Conservation (phyloP, 2,329 filamentous ascomycete species). For the Sporothrix luriei region DNA sequence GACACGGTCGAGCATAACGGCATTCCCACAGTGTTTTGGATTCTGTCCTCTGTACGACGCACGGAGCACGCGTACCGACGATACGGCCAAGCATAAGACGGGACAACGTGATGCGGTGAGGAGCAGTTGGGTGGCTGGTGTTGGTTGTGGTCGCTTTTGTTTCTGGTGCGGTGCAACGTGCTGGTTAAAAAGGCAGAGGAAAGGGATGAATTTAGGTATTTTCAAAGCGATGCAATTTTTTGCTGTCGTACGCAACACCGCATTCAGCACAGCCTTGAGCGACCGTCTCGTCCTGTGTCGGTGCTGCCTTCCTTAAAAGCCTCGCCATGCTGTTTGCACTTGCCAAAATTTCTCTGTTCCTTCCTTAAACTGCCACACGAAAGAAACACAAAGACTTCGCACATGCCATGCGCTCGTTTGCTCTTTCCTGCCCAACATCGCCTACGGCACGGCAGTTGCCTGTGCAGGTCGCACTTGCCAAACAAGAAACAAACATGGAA, state of each 20-base stretch:
- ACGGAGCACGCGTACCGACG: background rate
- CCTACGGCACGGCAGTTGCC: background rate
- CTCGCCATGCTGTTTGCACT: background rate
- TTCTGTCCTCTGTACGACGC: too few species aligned
- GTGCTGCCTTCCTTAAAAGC: slow-evolving; percentile 4
- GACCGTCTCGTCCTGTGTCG: background rate
- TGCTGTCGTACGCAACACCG: background rate
- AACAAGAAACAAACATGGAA: background rate
- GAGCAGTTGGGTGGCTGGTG: background rate
- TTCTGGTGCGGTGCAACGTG: background rate
- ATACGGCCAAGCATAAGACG: slow-evolving; percentile 19
- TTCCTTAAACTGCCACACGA: background rate
- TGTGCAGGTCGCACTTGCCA: slow-evolving; percentile 15
- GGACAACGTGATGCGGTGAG: background rate
- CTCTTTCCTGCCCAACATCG: slow-evolving; percentile 11
- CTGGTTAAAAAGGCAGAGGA: background rate
- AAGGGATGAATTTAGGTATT: background rate
- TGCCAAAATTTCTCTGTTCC: background rate
- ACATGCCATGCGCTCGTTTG: background rate
- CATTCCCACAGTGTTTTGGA: too few species aligned
- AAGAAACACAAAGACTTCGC: background rate
- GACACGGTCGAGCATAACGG: slow-evolving; percentile 11
- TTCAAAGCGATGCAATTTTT: background rate
- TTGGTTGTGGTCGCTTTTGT: background rate
- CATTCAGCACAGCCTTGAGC: slow-evolving; percentile 19